Evolutionary conservation across 441 rosid species (phyloP).

Genomic region (Erysimum pusillum): DNA sequence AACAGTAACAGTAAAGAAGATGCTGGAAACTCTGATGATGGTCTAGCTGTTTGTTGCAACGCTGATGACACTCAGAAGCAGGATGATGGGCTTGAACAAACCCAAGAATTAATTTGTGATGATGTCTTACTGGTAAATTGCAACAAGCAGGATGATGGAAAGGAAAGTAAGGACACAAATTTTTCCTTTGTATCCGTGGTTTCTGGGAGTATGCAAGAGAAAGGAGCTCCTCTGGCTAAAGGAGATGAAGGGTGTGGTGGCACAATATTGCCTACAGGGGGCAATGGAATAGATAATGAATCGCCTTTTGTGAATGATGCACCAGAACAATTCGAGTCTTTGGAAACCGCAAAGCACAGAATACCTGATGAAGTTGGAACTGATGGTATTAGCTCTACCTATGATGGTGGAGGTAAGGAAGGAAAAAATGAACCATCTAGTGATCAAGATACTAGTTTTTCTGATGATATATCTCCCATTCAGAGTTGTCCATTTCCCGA

Average conservation of each 20-base stretch:
- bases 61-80: constrained; percentile 34
- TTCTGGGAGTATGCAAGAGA: constrained; percentile 41
- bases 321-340: constrained; percentile 30
- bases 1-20: constrained; percentile 11
- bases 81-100: constrained; percentile 21
- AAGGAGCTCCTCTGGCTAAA: constrained; percentile 24
- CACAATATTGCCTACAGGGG: constrained; percentile 27
- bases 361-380: constrained; percentile 27
- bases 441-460: constrained; percentile 37
- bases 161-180: constrained; percentile 30
- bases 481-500: constrained; percentile 40
- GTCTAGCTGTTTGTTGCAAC: constrained; percentile 27
- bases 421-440: constrained; percentile 35
- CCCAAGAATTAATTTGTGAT: constrained; percentile 22
- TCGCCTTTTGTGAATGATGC: constrained; percentile 35
- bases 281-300: constrained; percentile 40
- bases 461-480: constrained; percentile 40
- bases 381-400: constrained; percentile 17
- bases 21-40: constrained; percentile 36
- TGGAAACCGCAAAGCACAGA: constrained; percentile 26
- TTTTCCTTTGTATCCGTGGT: constrained; percentile 17
- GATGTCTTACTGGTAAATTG: constrained; percentile 35
- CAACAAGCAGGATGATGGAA: constrained; percentile 36
- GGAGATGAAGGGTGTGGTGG: constrained; percentile 29
- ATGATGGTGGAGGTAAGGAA: constrained; percentile 43